Base-by-base conservation (phyloP, 179 eudicot species). In the Heliamphora pulchella region DNA sequence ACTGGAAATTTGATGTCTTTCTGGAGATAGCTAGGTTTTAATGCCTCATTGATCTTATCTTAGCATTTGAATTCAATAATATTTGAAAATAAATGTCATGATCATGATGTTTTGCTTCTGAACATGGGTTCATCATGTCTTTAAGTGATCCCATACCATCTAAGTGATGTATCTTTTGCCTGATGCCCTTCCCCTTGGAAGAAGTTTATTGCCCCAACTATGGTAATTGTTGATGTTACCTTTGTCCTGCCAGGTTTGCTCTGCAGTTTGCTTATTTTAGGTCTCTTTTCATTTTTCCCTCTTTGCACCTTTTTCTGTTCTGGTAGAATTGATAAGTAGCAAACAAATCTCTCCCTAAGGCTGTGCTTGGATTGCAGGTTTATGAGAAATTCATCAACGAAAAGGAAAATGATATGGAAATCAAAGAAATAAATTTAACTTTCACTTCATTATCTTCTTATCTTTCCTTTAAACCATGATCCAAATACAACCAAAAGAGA, bases 291-390 rank as follows among this genome's bases (percentile, higher is more conserved):
- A 58, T 10, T 10, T 43, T 13, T 9, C 54, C 31, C 53, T 17
- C 4, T 14, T 61, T 44, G 10, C 13, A 41, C 2, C 5, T 44
- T 17, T 47, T 58, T 14, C 8, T 17, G 39, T 59, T 10, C 8
- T 59, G 31, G 50, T 43, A 58, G 53, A 62, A 47, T 76, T 62
- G 79, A n/a, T 46, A 4, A 41, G 15, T 76, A 61, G 79, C 44
- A 75, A 61, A 47, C 1, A 61, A 59, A 22, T 22, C 71, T 50
- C 20, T 20, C 2, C 57, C 57, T 43, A 31, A 31, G 31, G 31
- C 31, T 31, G 31, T 31, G 31, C 31, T 31, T 31, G 31, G 31
- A 31, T 31, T 31, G 31, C 31, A 31, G 31, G 31, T 31, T 31
- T 31, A 31, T 31, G 31, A 31, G 31, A 31, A 31, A 31, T 31